Percentiles rank a stretch among this genome's conserved stretches.
Conservation (phyloP, 768 basidiomycete genomes). For the Xerocomus spinulosus region DNA sequence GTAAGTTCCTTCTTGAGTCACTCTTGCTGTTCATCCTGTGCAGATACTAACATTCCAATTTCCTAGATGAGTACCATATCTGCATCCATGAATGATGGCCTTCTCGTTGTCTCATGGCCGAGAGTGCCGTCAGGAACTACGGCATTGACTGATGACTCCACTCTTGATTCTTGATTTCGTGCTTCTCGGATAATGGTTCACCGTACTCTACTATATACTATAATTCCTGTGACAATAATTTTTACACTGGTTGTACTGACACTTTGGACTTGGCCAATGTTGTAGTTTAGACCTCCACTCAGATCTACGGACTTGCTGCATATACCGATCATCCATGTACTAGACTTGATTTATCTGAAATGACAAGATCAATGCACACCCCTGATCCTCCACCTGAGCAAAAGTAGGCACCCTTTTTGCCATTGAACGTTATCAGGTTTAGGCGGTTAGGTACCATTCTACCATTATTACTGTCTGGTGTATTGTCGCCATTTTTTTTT, state of each 20-base stretch:
- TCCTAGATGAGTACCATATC: conserved; percentile 34
- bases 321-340: neutral
- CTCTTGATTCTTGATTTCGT: neutral
- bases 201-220: conserved; percentile 5
- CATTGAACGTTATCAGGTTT: no score
- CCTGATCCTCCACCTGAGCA: conserved; percentile 29
- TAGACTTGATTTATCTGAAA: neutral
- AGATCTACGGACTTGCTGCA: neutral
- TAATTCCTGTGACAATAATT: conserved; percentile 12
- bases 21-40: conserved; percentile 2
- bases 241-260: neutral
- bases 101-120: conserved; percentile 39
- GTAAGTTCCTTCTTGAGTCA: conserved; percentile 19
- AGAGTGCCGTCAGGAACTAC: conserved; percentile 18
- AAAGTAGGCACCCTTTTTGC: no score
- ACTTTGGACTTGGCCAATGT: neutral
- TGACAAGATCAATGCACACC: neutral
- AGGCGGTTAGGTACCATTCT: no score
- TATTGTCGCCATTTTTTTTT: no score
- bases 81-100: conserved; percentile 37
- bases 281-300: neutral
- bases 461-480: no score
- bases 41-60: neutral
- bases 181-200: neutral
- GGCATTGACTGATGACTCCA: conserved; percentile 6